A percentile compares a stretch with the other conserved stretches of the same genome.
phyloP scores from a whole-genome alignment of 2,329 filamentous ascomycete genomes.

The Colletotrichum tropicale region DNA sequence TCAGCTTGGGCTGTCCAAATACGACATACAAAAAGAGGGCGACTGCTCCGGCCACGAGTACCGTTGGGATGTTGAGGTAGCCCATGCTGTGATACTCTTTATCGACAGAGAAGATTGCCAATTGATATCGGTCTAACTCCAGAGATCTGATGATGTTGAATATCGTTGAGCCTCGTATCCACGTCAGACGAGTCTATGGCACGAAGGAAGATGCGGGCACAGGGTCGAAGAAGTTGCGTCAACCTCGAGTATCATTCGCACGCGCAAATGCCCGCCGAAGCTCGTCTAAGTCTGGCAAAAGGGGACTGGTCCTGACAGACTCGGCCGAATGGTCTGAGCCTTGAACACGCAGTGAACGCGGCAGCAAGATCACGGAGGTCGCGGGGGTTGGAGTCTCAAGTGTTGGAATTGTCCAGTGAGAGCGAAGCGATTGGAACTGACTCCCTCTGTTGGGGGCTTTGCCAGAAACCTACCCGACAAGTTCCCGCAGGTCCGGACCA shows the following conservation, averaged over 20 bases:
- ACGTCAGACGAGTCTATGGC: background rate
- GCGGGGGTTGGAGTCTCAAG: background rate
- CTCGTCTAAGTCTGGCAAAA: background rate
- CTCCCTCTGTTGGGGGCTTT: background rate
- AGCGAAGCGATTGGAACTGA: background rate
- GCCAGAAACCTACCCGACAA: background rate
- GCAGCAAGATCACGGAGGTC: background rate
- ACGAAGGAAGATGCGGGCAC: background rate
- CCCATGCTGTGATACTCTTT: background rate
- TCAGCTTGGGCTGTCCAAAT: constrained; percentile 14
- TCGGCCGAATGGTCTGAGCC: background rate
- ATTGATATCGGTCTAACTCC: background rate
- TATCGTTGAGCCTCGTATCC: background rate
- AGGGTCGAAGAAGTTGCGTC: background rate
- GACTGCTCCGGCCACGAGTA: background rate
- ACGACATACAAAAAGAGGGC: constrained; percentile 6
- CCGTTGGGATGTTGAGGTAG: background rate
- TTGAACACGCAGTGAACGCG: background rate
- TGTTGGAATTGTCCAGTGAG: background rate
- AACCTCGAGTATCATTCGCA: background rate
- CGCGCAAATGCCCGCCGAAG: background rate
- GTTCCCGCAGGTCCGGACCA: background rate
- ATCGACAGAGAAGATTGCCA: background rate
- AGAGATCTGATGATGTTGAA: background rate
- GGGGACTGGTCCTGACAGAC: background rate